Conservation (phyloP, 805 yeast genomes). For the Lipomyces orientalis region DNA sequence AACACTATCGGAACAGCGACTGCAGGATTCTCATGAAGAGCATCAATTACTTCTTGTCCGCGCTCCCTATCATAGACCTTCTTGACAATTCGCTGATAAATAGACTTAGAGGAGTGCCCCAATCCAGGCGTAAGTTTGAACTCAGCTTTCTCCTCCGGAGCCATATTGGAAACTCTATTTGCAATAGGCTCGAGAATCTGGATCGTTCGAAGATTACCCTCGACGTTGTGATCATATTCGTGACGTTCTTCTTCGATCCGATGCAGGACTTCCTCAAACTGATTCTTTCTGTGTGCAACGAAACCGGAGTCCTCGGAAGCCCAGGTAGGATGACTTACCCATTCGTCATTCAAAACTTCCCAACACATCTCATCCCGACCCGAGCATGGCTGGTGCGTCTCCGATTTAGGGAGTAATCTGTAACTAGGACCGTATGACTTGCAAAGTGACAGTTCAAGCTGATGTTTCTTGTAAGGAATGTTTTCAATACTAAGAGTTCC, state of each 20-base stretch:
- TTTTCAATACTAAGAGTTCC: conserved; percentile 87
- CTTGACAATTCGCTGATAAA: conserved; percentile 90
- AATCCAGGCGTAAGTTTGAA: conserved; percentile 91
- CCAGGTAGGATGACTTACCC: conserved; percentile 99
- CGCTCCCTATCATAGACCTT: conserved; percentile 92
- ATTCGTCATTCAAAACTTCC: conserved; percentile 97
- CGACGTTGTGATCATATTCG: conserved; percentile 95
- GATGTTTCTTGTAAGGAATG: conserved; percentile 85
- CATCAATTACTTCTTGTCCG: conserved; percentile 95
- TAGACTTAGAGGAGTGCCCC: conserved; percentile 89
- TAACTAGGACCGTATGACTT: conserved; percentile 96
- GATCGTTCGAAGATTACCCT: conserved; percentile 89
- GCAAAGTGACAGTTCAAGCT: conserved; percentile 85
- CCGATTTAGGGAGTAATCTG: conserved; percentile 88
- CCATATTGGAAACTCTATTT: conserved; percentile 90
- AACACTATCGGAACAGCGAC: conserved; percentile 93
- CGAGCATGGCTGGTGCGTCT: conserved; percentile 95
- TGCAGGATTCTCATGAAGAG: conserved; percentile 92
- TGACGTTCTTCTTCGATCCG: conserved; percentile 97
- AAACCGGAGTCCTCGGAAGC: conserved; percentile 99
- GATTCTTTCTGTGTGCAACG: conserved; percentile 98
- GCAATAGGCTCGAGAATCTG: conserved; percentile 96
- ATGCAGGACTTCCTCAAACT: conserved; percentile 93
- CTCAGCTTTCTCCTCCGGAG: conserved; percentile 81
- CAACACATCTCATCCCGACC: conserved; percentile 99